Conservation (phyloP, 345 rosid species). For the Microthlaspi erraticum region DNA sequence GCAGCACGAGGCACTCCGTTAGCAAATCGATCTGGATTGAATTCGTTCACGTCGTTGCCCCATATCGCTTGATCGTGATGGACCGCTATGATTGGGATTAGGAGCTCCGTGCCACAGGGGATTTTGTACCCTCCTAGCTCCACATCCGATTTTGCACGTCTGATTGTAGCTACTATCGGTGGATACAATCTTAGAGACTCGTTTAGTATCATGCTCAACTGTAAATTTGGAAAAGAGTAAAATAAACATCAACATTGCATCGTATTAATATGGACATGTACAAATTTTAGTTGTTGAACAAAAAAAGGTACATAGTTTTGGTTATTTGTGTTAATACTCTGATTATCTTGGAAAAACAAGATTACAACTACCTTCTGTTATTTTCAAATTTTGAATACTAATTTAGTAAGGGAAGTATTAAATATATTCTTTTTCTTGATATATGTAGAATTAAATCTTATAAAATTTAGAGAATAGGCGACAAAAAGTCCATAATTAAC, state of each 20-base stretch:
- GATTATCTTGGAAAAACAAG: too few species aligned
- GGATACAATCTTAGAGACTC: slow-evolving; percentile 77
- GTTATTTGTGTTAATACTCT: slow-evolving; percentile 4
- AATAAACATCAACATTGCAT: neutral
- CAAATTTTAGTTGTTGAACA: too few species aligned
- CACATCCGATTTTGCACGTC: slow-evolving; percentile 61
- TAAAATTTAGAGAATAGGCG: slow-evolving; percentile 27
- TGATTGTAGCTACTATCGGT: slow-evolving; percentile 71
- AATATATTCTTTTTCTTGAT: neutral
- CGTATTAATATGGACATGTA: neutral
- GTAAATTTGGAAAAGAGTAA: slow-evolving; percentile 19
- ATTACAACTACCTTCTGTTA: too few species aligned
- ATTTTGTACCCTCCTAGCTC: slow-evolving; percentile 82
- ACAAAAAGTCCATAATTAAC: slow-evolving; percentile 34
- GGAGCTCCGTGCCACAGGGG: slow-evolving; percentile 69
- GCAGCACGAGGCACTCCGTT: slow-evolving; percentile 79
- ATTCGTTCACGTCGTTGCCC: slow-evolving; percentile 79
- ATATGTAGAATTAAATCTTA: slow-evolving; percentile 5
- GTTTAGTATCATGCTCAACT: slow-evolving; percentile 69
- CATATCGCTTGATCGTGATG: slow-evolving; percentile 77
- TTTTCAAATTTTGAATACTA: neutral
- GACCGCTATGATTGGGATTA: slow-evolving; percentile 75
- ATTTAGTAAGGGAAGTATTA: neutral
- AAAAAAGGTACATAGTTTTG: neutral
- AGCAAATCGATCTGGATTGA: slow-evolving; percentile 73